phyloP scores from a whole-genome alignment of 2,329 filamentous ascomycete species.

The Calonectria pauciramosa region DNA sequence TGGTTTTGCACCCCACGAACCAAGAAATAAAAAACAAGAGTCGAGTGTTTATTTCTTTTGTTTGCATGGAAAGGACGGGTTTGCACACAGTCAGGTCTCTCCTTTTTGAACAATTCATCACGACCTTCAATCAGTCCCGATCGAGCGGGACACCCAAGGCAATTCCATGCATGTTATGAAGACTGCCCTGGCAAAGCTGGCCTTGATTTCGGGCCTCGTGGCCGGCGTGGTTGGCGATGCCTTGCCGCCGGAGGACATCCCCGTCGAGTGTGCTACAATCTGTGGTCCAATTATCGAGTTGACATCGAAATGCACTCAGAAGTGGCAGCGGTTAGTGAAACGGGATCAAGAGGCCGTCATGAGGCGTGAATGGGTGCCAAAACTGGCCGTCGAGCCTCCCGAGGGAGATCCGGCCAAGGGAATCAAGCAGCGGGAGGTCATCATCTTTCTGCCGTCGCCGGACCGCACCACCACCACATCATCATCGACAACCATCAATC shows the following conservation, averaged over 20 bases:
- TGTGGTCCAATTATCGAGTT: constrained; percentile 60
- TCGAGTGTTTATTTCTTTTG: background rate
- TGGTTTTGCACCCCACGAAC: background rate
- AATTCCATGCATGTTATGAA: constrained; percentile 43
- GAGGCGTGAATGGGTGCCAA: constrained; percentile 36
- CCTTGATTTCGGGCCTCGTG: constrained; percentile 48
- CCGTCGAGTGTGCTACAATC: constrained; percentile 56
- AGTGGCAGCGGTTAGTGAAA: constrained; percentile 46
- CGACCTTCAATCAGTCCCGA: background rate
- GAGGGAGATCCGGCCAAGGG: constrained; percentile 8
- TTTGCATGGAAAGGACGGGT: background rate
- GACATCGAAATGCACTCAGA: constrained; percentile 52
- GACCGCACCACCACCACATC: constrained; percentile 24
- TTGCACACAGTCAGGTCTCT: background rate
- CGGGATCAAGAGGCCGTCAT: constrained; percentile 30
- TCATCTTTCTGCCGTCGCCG: constrained; percentile 49
- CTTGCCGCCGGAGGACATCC: constrained; percentile 53
- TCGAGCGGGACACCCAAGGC: background rate
- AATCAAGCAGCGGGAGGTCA: constrained; percentile 44
- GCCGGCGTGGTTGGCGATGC: constrained; percentile 47
- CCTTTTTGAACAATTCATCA: background rate
- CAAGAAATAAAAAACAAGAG: background rate
- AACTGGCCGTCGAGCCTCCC: constrained; percentile 36
- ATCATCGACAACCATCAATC: constrained; percentile 16
- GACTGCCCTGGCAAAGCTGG: constrained; percentile 38